Base-by-base conservation (phyloP, 2,329 filamentous ascomycete species). In the Periconia sp. region DNA sequence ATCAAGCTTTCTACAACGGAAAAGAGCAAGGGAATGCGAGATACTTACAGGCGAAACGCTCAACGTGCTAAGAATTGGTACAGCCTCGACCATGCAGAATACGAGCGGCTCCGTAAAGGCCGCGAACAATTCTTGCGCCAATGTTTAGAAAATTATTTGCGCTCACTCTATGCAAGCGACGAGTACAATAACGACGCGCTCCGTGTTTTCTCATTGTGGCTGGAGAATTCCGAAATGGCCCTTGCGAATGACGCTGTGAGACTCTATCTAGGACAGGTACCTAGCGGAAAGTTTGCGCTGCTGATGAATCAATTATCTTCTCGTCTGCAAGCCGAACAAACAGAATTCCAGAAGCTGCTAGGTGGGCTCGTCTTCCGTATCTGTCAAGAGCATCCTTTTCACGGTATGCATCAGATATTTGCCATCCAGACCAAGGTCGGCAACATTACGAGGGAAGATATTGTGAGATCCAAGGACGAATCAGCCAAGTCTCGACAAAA, bases 301-400 rank as follows among this genome's bases (percentile, higher is more conserved):
- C 76, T 99, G 37, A 95, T 96, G 85, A 99, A 96, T 61, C 94
- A 99, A 68, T 80, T 99, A 22, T 92, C 92, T 5, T 99, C 95
- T n/a, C 85, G 94, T 6, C 75, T 99, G 5, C 84, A 95, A 48
- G 83, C 88, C 48, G 80, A 85, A 22, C 71, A 79, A 1, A 80
- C 78, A 12, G 65, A 76, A 0, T 99, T 99, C 61, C 94, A 99
- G 61, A 78, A 76, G 28, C 77, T 92, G 1, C 76, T 99, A 2
- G 82, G 84, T 37, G 76, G 78, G 2, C 74, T 99, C 13, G 85
- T 97, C 4, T 83, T 85, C 60, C 85, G 85, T 7, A 96, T 99
- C 41, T 97, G 92, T 63, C 78, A 82, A 9, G 91, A 99, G 43
- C 94, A 99, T 70, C 95, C 94, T 0, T 96, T 92, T 67, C 95